Evolutionary conservation across 306 rosid species (phyloP), one percentile per base, ranked within the genome.

Genomic region (Astragalus glycyphyllos): DNA sequence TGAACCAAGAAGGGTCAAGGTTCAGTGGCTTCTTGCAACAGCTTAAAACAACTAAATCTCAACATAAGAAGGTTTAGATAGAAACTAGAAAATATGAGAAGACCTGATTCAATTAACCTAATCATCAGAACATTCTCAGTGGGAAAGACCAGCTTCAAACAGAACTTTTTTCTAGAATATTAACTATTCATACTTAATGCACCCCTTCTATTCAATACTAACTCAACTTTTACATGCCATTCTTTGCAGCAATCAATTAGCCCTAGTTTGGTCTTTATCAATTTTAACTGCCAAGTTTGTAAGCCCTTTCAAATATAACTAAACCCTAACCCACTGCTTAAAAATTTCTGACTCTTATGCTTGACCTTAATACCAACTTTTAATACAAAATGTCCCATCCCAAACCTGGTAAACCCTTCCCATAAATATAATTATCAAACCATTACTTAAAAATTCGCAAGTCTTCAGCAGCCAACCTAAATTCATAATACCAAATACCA

Each of bases 191-290:
- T 69, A 63, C 65, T 41, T 23, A 69, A 17, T 68, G 51, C 63
- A 64, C 5, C 12, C 57, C 51, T 50, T 48, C 29, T 31, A 75
- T 13, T 53, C 60, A 69, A 57, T 66, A 58, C 51, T 4, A 49
- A 73, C 63, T 59, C 45, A 58, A 58, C 49, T 80, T 58, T 68
- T 56, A 16, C 40, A 41, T 8, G 51, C 38, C 47, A 49, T 20
- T 53, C 32, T 75, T 75, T 50, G 59, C 58, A 69, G 78, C 44
- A 48, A 48, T 69, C 68, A 72, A 65, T 20, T 49, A 57, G 49
- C 64, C 74, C 62, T 16, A 16, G 13, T 31, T 29, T 72, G 69
- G 64, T 40, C 68, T 50, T 77, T 29, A 78, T 15, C 55, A 57
- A 65, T 26, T 53, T 62, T 29, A 50, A 56, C 11, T 26, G 41